A percentile compares a stretch with the other conserved stretches of the same genome.
Evolutionary conservation across 768 basidiomycete genomes (phyloP).

Genomic region (Clitopilus hobsonii): DNA sequence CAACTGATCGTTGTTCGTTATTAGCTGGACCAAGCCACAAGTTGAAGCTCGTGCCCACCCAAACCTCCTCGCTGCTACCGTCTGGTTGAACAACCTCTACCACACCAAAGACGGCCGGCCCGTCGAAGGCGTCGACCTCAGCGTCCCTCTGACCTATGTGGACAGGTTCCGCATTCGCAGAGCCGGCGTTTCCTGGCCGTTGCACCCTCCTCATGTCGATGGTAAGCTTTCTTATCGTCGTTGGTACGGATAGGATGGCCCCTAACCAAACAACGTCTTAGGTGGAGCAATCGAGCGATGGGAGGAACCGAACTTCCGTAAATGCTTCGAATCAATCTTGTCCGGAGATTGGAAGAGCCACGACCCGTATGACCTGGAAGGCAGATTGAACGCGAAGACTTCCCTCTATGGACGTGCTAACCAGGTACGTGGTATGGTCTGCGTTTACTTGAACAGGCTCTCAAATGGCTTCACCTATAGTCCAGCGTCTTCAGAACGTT

Average conservation of each 20-base stretch:
- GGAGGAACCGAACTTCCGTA: conserved; percentile 57
- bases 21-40: conserved; percentile 44
- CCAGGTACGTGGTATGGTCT: conserved; percentile 24
- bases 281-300: conserved; percentile 75
- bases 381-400: conserved; percentile 53
- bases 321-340: conserved; percentile 60
- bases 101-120: conserved; percentile 31
- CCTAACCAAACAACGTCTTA: conserved; percentile 15
- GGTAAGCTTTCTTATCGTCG: conserved; percentile 18
- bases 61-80: conserved; percentile 50
- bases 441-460: too few species aligned
- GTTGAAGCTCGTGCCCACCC: conserved; percentile 69
- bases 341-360: conserved; percentile 58
- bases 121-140: conserved; percentile 53
- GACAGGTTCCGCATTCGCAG: conserved; percentile 73
- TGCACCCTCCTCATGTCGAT: conserved; percentile 40
- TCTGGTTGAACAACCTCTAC: conserved; percentile 66
- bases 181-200: conserved; percentile 53
- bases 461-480: too few species aligned
- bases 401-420: conserved; percentile 58
- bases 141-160: conserved; percentile 62
- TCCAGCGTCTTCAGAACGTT: conserved; percentile 57
- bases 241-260: too few species aligned
- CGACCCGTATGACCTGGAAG: conserved; percentile 61
- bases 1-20: neutral